Evolutionary conservation across 768 basidiomycete genomes (phyloP), one percentile per base, ranked within the genome.

Genomic region (Mycena sanguinolenta): DNA sequence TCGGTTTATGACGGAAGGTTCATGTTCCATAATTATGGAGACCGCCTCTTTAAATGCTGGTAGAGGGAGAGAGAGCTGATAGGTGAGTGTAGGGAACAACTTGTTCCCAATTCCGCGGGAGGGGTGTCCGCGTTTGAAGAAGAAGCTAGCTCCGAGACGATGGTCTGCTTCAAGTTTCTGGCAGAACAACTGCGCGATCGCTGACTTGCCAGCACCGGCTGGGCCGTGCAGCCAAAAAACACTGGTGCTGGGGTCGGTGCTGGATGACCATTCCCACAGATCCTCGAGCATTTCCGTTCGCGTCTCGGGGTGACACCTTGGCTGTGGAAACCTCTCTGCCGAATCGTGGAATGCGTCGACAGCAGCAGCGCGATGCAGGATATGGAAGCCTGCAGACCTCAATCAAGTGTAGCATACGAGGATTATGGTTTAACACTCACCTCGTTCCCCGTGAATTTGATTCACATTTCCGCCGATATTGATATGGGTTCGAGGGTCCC

Each of bases 151-250:
- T 1, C 30, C 61, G 2, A 63, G 50, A 12, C 36, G 46, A 27
- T 23, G 50, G 0, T 39, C 38, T 12, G 32, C 17, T 16, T 21
- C 16, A 4, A 50, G 49, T 9, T 23, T 50, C 23, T 25, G n/a
- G 23, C 62, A 63, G 4, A 63, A 30, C 4, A 36, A 28, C 52
- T 63, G 50, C 16, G 44, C 44, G 19, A 63, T 44, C 9, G 52
- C 62, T 4, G 62, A 63, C 34, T 63, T 63, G 7, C 62, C 62
- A n/a, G 52, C 62, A 2, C 52, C 62, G 9, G 52, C 62, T 8
- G 52, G 50, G 1, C 46, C 61, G 38, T 60, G 21, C 4, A 60
- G 17, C 58, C 58, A 60, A 4, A 60, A n/a, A 19, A 46, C 21
- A 12, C 27, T 5, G 17, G 19, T 46, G 6, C 16, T 21, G 2